Evolutionary conservation across 768 basidiomycete genomes (phyloP).

Genomic region (Podaxis sp.): DNA sequence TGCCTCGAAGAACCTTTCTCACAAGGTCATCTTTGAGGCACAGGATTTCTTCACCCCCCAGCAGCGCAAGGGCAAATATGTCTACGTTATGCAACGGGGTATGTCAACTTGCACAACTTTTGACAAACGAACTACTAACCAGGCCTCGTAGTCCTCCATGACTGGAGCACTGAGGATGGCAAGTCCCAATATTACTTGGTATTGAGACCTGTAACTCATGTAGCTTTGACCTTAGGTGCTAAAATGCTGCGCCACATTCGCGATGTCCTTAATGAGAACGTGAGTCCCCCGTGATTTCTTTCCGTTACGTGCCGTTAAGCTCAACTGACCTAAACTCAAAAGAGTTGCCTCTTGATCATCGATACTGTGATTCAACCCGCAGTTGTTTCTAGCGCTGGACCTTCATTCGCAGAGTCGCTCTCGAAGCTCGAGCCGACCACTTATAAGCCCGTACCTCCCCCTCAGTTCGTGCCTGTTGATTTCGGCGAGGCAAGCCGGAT

Average conservation of each 20-base stretch:
- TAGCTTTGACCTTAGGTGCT: conserved; percentile 22
- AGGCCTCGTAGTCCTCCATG: conserved; percentile 29
- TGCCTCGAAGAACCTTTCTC: conserved; percentile 29
- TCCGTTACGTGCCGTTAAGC: neutral
- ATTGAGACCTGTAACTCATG: neutral
- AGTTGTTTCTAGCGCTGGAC: conserved; percentile 26
- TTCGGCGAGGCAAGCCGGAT: conserved; percentile 36
- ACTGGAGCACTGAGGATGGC: conserved; percentile 36
- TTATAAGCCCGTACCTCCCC: conserved; percentile 33
- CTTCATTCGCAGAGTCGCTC: conserved; percentile 23
- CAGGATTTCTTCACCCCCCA: conserved; percentile 42
- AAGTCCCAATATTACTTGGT: neutral
- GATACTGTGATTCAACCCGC: conserved; percentile 35
- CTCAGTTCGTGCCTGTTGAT: conserved; percentile 34
- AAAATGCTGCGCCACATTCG: conserved; percentile 34
- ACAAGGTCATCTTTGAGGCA: conserved; percentile 33
- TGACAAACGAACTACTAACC: neutral
- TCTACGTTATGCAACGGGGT: conserved; percentile 39
- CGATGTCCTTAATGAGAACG: conserved; percentile 33
- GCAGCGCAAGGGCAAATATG: conserved; percentile 35
- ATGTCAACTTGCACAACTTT: neutral
- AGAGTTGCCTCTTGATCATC: conserved; percentile 36
- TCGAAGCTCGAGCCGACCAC: conserved; percentile 24
- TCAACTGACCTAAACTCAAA: neutral
- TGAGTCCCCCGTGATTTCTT: conserved; percentile 12